These are phyloP conservation scores for Amanita polypyramis DNA, from an alignment of 768 basidiomycete species.

Conservation along the genomic window DNA sequence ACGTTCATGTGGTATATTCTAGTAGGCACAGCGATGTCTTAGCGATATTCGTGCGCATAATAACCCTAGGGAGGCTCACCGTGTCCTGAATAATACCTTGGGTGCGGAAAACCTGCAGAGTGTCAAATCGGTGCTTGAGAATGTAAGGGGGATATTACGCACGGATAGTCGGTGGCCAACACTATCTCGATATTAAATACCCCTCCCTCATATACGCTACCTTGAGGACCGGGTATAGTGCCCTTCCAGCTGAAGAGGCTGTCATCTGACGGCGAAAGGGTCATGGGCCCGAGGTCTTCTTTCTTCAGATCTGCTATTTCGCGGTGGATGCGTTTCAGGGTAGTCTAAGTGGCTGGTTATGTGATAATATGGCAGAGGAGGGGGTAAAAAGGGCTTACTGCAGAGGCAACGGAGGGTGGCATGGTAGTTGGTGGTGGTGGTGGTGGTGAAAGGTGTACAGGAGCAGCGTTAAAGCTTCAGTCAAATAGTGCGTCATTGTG, in stretches of 20 bases:
- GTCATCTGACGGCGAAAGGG: conserved; percentile 53
- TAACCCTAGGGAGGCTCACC: conserved; percentile 27
- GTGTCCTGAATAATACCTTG: conserved; percentile 62
- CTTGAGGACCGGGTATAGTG: conserved; percentile 72
- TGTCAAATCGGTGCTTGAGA: conserved; percentile 3
- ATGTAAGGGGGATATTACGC: conserved; percentile 18
- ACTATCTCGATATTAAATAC: conserved; percentile 58
- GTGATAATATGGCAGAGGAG: not conserved
- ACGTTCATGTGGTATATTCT: conserved; percentile 89
- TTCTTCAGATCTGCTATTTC: conserved; percentile 75
- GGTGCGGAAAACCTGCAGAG: conserved; percentile 64
- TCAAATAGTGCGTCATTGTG: not conserved
- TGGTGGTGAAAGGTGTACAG: not conserved
- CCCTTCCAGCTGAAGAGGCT: conserved; percentile 68
- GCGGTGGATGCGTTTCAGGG: conserved; percentile 74
- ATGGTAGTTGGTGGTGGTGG: conserved; percentile 8
- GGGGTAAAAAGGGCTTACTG: conserved; percentile 11
- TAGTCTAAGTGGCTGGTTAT: conserved; percentile 26
- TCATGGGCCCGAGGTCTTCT: conserved; percentile 71
- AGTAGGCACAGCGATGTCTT: not conserved
- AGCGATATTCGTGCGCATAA: not conserved
- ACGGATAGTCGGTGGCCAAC: conserved; percentile 75
- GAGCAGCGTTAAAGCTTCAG: not conserved
- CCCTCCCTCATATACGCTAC: conserved; percentile 76
- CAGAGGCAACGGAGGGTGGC: conserved; percentile 17